Evolutionary conservation across 176 grass and related monocot species (phyloP), one percentile per base, ranked within the genome.

Genomic region (Triticum urartu): DNA sequence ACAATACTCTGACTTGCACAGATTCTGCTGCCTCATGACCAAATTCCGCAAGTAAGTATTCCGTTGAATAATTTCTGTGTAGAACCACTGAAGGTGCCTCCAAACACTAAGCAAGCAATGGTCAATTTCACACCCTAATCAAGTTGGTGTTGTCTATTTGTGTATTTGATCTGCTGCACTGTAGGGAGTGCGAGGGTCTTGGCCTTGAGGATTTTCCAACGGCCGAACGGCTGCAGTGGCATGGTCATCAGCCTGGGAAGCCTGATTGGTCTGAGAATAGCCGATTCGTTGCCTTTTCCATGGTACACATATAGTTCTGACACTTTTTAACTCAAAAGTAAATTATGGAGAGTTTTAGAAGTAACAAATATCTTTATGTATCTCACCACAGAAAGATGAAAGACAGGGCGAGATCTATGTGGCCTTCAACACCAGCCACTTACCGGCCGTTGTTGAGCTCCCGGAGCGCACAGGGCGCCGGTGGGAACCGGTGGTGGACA

Each of bases 401-500:
- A 75, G 54, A 32, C 83, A 90, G 80, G 87, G 85, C 4, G 94
- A 98, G 82, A 94, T 98, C 66, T 98, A 94, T 5, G 97, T 98
- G 59, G 97, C 92, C 25, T 98, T 98, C 94, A 94, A 95, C 80
- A 45, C 92, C 58, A 94, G 92, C 87, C 97, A 98, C 80, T 68
- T 94, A 42, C 80, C 94, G 0, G 89, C 84, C 14, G 80, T 81
- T 0, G 86, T 94, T 3, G 80, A 56, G 63, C 93, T 98, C 15
- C 97, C 92, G 3, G 85, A 89, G 21, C 90, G 92, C 62, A 62
- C 85, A 35, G 97, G 94, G 9, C 92, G 78, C 34, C 75, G 62
- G 34, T 98, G 97, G 97, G 97, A 94, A 32, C 94, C 87, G 0
- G 79, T 94, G 68, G 97, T 96, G 39, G 97, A 98, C 85, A 96